These are phyloP conservation scores for Sergeia podlipaevii DNA, from an alignment of 208 protist species.

Conservation along the genomic window DNA sequence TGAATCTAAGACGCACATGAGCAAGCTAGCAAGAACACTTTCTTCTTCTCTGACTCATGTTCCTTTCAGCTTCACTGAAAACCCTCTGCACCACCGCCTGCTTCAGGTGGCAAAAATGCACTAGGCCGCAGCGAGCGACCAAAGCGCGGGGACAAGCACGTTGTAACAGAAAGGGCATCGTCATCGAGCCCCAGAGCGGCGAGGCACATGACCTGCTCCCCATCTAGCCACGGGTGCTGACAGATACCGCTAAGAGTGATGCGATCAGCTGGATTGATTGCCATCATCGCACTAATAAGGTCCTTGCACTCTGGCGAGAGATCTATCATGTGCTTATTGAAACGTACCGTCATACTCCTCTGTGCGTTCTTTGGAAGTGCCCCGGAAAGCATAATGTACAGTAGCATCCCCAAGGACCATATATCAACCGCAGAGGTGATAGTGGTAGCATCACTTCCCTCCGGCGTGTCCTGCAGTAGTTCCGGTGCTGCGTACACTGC, in stretches of 20 bases:
- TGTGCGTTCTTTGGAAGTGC: conserved; percentile 29
- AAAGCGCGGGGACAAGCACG: conserved; percentile 18
- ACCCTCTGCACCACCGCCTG: no score
- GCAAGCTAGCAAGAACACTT: no score
- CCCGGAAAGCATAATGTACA: conserved; percentile 78
- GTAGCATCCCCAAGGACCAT: conserved; percentile 71
- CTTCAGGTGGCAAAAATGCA: no score
- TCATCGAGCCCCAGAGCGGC: conserved; percentile 15
- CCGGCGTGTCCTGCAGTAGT: conserved; percentile 12
- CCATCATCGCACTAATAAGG: conserved; percentile 40
- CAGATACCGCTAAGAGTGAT: conserved; percentile 24
- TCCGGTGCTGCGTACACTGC: conserved; percentile 72
- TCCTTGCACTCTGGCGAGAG: conserved; percentile 36
- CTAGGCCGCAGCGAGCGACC: conserved; percentile 8
- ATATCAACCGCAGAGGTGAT: conserved; percentile 44
- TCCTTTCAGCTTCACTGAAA: no score
- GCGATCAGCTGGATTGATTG: conserved; percentile 22
- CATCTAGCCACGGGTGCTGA: conserved; percentile 42
- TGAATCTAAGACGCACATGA: no score
- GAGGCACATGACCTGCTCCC: no score
- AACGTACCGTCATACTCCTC: conserved; percentile 2
- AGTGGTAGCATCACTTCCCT: neutral
- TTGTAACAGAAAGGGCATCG: conserved; percentile 21
- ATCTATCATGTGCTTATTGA: conserved; percentile 27
- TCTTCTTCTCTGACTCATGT: no score